Conservation (phyloP, 306 rosid genomes). For the Rosa lucieae region DNA sequence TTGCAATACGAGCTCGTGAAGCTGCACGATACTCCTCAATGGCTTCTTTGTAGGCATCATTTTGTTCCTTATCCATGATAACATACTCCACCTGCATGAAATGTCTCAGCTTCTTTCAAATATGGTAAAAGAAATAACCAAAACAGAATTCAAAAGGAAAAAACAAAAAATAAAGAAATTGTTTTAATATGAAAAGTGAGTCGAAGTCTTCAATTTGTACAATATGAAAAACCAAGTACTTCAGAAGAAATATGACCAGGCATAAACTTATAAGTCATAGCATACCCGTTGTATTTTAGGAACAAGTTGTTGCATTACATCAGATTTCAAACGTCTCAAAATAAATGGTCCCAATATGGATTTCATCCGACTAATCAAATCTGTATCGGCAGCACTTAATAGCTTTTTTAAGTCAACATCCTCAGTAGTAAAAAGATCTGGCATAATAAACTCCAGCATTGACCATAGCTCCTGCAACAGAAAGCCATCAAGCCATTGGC, state of each 20-base stretch:
- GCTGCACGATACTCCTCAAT: constrained; percentile 84
- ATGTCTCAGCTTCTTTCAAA: constrained; percentile 25
- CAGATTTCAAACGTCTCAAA: constrained; percentile 90
- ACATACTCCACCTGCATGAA: constrained; percentile 78
- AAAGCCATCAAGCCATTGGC: constrained; percentile 19
- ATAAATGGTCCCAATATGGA: constrained; percentile 96
- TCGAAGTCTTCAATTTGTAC: background rate
- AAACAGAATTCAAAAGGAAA: background rate
- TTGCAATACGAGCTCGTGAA: constrained; percentile 70
- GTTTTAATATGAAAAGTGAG: background rate
- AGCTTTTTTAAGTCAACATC: constrained; percentile 93
- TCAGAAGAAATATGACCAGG: constrained; percentile 16
- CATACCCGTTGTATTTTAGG: constrained; percentile 80
- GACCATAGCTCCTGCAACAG: constrained; percentile 95
- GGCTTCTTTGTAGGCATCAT: constrained; percentile 78
- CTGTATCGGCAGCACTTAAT: constrained; percentile 67
- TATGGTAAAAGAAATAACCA: constrained; percentile 9
- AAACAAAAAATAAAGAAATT: background rate
- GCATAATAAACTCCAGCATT: constrained; percentile 94
- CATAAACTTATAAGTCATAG: constrained; percentile 9
- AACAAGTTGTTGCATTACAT: constrained; percentile 98
- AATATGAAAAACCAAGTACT: constrained; percentile 1
- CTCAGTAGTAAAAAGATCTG: constrained; percentile 80
- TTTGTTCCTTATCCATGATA: constrained; percentile 78
- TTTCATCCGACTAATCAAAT: constrained; percentile 85